A percentile compares a stretch with the other conserved stretches of the same genome.
Conservation (phyloP, 2,329 filamentous ascomycete species). For the Sphaerulina vaccinii region DNA sequence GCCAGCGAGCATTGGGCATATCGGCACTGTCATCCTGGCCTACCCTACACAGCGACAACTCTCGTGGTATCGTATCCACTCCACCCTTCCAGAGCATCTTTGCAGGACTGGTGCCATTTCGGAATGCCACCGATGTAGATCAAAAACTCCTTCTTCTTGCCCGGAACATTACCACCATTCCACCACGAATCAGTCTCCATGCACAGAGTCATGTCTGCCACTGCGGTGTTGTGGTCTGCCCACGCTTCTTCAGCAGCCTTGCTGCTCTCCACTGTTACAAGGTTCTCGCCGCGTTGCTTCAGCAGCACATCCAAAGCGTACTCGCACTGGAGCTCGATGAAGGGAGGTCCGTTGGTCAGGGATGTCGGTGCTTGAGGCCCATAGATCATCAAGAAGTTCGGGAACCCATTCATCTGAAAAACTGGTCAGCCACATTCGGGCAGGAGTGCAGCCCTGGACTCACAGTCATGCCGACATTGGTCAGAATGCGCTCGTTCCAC, state of each 20-base stretch:
- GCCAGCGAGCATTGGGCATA: too few species aligned
- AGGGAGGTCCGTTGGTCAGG: constrained; percentile 48
- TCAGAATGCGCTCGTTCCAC: constrained; percentile 44
- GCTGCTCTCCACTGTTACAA: constrained; percentile 43
- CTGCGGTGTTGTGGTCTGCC: constrained; percentile 28
- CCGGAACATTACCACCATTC: constrained; percentile 45
- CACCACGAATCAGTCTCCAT: constrained; percentile 32
- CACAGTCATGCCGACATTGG: constrained; percentile 41
- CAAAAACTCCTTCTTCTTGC: constrained; percentile 45
- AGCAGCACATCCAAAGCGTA: constrained; percentile 47
- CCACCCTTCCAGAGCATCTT: constrained; percentile 14
- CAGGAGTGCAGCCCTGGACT: not conserved
- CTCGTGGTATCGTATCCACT: constrained; percentile 8
- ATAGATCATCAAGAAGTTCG: constrained; percentile 40
- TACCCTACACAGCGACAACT: too few species aligned
- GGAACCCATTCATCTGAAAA: constrained; percentile 23
- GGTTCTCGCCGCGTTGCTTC: constrained; percentile 41
- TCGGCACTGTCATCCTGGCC: too few species aligned
- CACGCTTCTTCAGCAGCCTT: constrained; percentile 44
- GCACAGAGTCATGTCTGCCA: constrained; percentile 27
- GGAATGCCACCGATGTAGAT: constrained; percentile 21
- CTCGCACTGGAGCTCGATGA: constrained; percentile 46
- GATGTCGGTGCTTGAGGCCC: constrained; percentile 39
- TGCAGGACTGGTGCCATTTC: constrained; percentile 6
- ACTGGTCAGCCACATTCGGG: not conserved